phyloP scores from a whole-genome alignment of 257 asterid genomes.

The Scutellaria baicalensis region DNA sequence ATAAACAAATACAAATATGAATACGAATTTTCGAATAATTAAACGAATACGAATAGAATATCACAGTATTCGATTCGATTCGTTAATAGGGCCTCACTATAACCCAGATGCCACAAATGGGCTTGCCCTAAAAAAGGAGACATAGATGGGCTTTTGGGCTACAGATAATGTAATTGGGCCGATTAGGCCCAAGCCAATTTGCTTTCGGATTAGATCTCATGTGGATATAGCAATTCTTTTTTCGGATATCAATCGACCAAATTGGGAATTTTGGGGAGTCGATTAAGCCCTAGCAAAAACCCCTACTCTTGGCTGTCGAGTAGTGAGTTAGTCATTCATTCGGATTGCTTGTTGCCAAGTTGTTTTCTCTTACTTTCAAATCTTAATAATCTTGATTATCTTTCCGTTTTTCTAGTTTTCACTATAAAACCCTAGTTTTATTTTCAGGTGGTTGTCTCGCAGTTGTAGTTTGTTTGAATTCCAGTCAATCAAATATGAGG shows the following conservation, averaged over 20 bases:
- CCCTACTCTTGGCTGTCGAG: neutral
- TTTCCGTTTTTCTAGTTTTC: neutral
- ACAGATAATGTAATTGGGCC: neutral
- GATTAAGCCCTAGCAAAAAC: conserved; percentile 18
- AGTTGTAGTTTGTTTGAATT: neutral
- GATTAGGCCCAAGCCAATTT: neutral
- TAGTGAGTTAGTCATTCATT: neutral
- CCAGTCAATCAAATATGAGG: conserved; percentile 16
- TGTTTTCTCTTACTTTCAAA: neutral
- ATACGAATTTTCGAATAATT: no score
- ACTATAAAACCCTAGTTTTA: neutral
- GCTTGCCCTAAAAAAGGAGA: neutral
- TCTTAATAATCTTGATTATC: neutral
- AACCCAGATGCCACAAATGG: neutral
- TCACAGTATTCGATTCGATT: no score
- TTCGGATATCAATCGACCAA: neutral
- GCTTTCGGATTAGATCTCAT: neutral
- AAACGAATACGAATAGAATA: no score
- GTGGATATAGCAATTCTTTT: neutral
- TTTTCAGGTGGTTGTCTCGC: conserved; percentile 1
- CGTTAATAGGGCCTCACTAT: no score
- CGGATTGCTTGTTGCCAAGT: neutral
- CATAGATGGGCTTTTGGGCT: neutral
- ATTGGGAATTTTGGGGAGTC: neutral
- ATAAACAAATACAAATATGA: no score